phyloP scores from a whole-genome alignment of 129 eudicot genomes.

The Pittosporum tobira region DNA sequence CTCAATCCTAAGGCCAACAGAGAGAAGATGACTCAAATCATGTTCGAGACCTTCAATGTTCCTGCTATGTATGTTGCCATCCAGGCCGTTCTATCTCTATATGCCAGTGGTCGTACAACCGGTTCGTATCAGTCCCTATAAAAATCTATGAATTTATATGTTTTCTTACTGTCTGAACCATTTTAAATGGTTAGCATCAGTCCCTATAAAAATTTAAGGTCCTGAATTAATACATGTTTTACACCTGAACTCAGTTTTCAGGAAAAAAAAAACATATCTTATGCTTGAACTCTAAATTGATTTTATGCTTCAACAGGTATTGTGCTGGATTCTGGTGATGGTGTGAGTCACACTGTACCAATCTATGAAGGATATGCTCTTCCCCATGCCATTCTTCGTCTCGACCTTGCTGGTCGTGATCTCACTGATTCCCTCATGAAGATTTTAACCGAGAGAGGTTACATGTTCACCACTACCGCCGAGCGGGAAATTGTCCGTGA shows the following conservation, averaged over 20 bases:
- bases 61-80: constrained; percentile 79
- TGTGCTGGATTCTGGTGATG: constrained; percentile 77
- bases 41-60: constrained; percentile 70
- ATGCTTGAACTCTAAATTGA: no score
- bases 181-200: no score
- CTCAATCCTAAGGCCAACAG: constrained; percentile 71
- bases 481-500: constrained; percentile 92
- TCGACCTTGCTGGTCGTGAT: constrained; percentile 74
- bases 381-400: constrained; percentile 72
- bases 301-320: constrained; percentile 32
- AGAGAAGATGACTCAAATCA: constrained; percentile 69
- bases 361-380: constrained; percentile 71
- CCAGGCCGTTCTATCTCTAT: constrained; percentile 69
- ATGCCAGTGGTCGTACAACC: constrained; percentile 87
- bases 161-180: neutral
- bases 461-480: constrained; percentile 87
- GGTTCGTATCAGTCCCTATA: constrained; percentile 25
- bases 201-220: no score
- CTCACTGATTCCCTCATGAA: constrained; percentile 72
- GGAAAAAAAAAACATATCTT: no score
- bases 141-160: neutral
- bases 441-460: constrained; percentile 77
- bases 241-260: no score
- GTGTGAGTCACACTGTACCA: constrained; percentile 71
- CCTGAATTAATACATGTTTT: no score